These are phyloP conservation scores for Simplicillium sp. DNA, from an alignment of 2,329 filamentous ascomycete species.

Conservation along the genomic window DNA sequence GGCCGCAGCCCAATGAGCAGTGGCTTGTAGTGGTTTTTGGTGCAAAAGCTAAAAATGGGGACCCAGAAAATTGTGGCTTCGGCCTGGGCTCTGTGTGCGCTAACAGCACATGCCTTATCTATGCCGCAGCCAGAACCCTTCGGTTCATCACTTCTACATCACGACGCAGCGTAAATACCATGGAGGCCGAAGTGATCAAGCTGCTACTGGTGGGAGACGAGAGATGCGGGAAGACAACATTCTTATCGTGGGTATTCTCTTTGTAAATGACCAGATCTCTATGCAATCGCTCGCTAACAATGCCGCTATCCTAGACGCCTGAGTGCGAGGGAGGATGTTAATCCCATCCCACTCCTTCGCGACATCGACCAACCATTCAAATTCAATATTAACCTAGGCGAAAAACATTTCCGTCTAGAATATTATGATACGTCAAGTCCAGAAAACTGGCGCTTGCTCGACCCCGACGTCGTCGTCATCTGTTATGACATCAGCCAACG, in stretches of 20 bases:
- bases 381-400: slow-evolving; percentile 39
- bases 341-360: slow-evolving; percentile 38
- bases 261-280: no score
- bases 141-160: background rate
- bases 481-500: slow-evolving; percentile 55
- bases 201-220: slow-evolving; percentile 50
- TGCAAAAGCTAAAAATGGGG: slow-evolving; percentile 6
- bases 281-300: slow-evolving; percentile 1
- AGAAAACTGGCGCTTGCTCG: slow-evolving; percentile 47
- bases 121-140: background rate
- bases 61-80: background rate
- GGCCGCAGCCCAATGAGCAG: background rate
- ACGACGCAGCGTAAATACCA: slow-evolving; percentile 10
- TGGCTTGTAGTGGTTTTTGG: background rate
- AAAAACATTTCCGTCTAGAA: slow-evolving; percentile 39
- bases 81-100: no score
- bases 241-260: slow-evolving; percentile 43
- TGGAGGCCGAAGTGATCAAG: slow-evolving; percentile 40
- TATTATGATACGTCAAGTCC: slow-evolving; percentile 52
- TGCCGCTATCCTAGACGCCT: slow-evolving; percentile 32
- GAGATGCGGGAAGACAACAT: slow-evolving; percentile 50
- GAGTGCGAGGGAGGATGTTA: slow-evolving; percentile 32
- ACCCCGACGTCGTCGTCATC: slow-evolving; percentile 47
- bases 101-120: no score
- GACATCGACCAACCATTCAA: slow-evolving; percentile 53